Evolutionary conservation across 2,329 filamentous ascomycete genomes (phyloP).

Genomic region (Alternaria tenuissima): DNA sequence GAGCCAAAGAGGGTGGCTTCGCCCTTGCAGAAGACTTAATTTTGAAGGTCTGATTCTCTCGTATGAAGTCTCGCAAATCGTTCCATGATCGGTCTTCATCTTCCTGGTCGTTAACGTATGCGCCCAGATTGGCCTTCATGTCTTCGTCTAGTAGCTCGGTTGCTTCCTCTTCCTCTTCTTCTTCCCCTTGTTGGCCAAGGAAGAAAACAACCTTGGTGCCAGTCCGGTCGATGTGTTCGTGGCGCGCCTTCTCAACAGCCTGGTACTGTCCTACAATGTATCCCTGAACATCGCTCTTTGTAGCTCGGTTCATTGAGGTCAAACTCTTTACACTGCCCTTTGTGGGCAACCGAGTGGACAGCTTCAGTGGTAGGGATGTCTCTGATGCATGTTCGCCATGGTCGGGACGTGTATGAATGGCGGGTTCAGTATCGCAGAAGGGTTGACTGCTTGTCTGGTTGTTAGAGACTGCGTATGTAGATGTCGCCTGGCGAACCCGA

Average conservation of each 20-base stretch:
- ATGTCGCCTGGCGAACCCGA: background rate
- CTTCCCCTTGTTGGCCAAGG: background rate
- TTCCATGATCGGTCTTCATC: background rate
- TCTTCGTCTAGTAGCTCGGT: background rate
- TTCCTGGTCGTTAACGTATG: background rate
- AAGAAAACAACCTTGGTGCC: conserved; percentile 11
- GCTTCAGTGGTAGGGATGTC: background rate
- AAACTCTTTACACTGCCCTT: background rate
- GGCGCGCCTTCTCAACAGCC: conserved; percentile 1
- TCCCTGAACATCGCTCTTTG: conserved; percentile 13
- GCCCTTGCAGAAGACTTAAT: background rate
- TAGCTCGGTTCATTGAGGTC: background rate
- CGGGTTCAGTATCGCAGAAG: background rate
- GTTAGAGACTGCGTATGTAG: background rate
- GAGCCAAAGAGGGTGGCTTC: conserved; percentile 6
- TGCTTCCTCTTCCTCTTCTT: background rate
- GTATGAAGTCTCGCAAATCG: background rate
- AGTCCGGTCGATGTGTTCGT: conserved; percentile 10
- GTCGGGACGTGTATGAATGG: background rate
- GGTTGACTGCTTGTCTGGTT: background rate
- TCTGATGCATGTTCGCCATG: background rate
- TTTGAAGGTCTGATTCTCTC: background rate
- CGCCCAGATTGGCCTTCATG: background rate
- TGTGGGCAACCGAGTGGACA: background rate
- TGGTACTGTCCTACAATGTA: conserved; percentile 1